phyloP scores from a whole-genome alignment of 306 rosid genomes.

The Hippophae gyantsensis region DNA sequence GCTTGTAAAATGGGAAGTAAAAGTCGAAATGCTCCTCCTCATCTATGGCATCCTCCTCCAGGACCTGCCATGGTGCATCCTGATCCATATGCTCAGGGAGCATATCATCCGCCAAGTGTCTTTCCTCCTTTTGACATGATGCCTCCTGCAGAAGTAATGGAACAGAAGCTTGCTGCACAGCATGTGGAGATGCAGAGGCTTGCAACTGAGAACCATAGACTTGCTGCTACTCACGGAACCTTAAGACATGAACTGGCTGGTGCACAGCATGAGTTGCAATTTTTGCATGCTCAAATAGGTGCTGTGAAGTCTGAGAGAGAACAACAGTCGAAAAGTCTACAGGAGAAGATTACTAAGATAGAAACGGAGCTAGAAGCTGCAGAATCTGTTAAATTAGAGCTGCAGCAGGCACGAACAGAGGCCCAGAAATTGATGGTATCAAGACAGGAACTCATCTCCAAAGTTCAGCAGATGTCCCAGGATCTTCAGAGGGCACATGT shows the following conservation, averaged over 20 bases:
- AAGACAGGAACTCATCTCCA: slow-evolving; percentile 69
- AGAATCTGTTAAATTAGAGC: slow-evolving; percentile 57
- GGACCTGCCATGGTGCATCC: slow-evolving; percentile 48
- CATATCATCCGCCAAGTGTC: slow-evolving; percentile 36
- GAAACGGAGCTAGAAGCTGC: slow-evolving; percentile 52
- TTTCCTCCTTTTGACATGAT: slow-evolving; percentile 56
- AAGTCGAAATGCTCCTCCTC: slow-evolving; percentile 73
- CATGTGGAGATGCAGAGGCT: slow-evolving; percentile 90
- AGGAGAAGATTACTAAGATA: slow-evolving; percentile 69
- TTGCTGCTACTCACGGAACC: slow-evolving; percentile 71
- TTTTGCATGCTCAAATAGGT: slow-evolving; percentile 60
- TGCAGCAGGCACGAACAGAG: slow-evolving; percentile 66
- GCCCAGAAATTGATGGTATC: slow-evolving; percentile 52
- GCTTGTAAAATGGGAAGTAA: slow-evolving; percentile 60
- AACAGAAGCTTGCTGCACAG: slow-evolving; percentile 84
- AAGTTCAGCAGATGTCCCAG: slow-evolving; percentile 57
- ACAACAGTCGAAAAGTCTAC: slow-evolving; percentile 44
- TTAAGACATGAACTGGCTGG: slow-evolving; percentile 83
- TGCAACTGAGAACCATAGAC: slow-evolving; percentile 71
- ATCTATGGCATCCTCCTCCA: slow-evolving; percentile 46
- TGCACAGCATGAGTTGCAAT: slow-evolving; percentile 81
- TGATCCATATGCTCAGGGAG: slow-evolving; percentile 35
- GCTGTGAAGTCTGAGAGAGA: slow-evolving; percentile 71
- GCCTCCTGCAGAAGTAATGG: slow-evolving; percentile 80
- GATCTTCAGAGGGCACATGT: slow-evolving; percentile 75